A percentile compares a stretch with the other conserved stretches of the same genome.
Evolutionary conservation across 805 yeast genomes (phyloP).

Genomic region (Kregervanrija fluxuum): DNA sequence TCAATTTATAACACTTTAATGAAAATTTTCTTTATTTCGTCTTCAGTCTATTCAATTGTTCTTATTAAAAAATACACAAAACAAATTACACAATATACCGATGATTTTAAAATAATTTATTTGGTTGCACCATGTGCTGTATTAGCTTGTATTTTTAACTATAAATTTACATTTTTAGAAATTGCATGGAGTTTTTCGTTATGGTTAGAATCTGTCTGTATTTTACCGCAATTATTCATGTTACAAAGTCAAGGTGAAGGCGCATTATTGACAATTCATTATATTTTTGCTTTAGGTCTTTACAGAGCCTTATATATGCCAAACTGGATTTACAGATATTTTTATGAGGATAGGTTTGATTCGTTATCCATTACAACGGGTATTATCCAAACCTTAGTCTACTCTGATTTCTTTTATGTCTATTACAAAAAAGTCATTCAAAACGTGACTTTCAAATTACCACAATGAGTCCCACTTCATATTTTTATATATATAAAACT

Average conservation of each 20-base stretch:
- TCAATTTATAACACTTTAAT: slow-evolving; percentile 72
- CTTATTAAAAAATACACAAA: slow-evolving; percentile 59
- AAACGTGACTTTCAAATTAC: slow-evolving; percentile 66
- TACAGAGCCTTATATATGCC: slow-evolving; percentile 89
- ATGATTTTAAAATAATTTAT: slow-evolving; percentile 67
- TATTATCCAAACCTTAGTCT: slow-evolving; percentile 73
- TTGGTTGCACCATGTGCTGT: slow-evolving; percentile 57
- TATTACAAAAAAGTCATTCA: slow-evolving; percentile 78
- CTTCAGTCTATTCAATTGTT: slow-evolving; percentile 69
- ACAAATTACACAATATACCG: slow-evolving; percentile 54
- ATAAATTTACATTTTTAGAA: slow-evolving; percentile 55
- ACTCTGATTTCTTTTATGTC: slow-evolving; percentile 93
- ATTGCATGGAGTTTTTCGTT: slow-evolving; percentile 80
- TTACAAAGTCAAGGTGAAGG: slow-evolving; percentile 87
- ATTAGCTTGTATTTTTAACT: slow-evolving; percentile 54
- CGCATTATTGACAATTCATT: slow-evolving; percentile 80
- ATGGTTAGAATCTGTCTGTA: slow-evolving; percentile 91
- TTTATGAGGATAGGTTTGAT: slow-evolving; percentile 57
- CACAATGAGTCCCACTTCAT: slow-evolving; percentile 15
- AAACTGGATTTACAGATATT: slow-evolving; percentile 89
- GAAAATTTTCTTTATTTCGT: slow-evolving; percentile 73
- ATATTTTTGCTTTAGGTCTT: slow-evolving; percentile 86
- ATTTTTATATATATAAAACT: not conserved
- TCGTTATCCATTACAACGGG: slow-evolving; percentile 73
- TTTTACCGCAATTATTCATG: slow-evolving; percentile 87